Evolutionary conservation across 306 rosid species (phyloP).

Genomic region (Trichosanthes cucumerina): DNA sequence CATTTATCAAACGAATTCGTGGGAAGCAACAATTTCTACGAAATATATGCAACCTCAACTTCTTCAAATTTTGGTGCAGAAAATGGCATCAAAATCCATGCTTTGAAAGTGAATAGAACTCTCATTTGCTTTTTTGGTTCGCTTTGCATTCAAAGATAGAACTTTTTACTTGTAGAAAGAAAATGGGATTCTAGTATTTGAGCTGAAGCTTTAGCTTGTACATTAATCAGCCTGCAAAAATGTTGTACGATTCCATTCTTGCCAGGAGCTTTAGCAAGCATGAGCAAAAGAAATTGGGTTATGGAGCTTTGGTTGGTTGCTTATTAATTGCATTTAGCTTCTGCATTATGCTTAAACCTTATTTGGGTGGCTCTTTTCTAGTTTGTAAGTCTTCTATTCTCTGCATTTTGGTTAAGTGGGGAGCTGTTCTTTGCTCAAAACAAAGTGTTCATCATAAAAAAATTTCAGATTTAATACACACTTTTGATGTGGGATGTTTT

Average conservation of each 20-base stretch:
- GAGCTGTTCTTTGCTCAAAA: background rate
- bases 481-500: background rate
- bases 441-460: background rate
- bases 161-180: background rate
- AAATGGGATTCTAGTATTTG: background rate
- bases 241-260: constrained; percentile 50
- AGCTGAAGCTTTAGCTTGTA: background rate
- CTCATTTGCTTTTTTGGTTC: background rate
- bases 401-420: background rate
- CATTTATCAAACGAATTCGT: constrained; percentile 3
- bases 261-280: constrained; percentile 71
- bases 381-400: constrained; percentile 38
- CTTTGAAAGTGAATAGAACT: background rate
- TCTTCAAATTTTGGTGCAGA: background rate
- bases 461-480: background rate
- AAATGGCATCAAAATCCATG: background rate
- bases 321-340: constrained; percentile 40
- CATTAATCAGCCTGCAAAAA: background rate
- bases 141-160: background rate
- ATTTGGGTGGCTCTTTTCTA: constrained; percentile 48
- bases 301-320: constrained; percentile 63
- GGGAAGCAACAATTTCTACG: background rate
- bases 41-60: background rate
- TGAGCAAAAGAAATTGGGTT: constrained; percentile 66
- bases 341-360: constrained; percentile 62